These are phyloP conservation scores for Cryphonectria naterciae DNA, from an alignment of 2,329 filamentous ascomycete species.

Conservation along the genomic window DNA sequence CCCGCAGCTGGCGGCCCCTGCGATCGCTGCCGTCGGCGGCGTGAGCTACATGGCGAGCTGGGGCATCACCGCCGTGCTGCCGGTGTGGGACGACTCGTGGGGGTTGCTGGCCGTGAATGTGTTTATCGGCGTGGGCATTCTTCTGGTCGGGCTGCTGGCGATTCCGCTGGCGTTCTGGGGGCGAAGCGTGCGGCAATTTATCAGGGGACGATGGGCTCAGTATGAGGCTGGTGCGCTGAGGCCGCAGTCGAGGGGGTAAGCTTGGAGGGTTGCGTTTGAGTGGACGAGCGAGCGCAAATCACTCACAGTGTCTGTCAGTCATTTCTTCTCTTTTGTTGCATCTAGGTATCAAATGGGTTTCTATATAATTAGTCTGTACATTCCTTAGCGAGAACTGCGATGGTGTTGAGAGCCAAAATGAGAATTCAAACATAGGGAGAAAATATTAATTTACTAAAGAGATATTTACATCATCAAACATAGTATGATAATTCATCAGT, in stretches of 20 bases:
- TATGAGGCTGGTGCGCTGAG: constrained; percentile 34
- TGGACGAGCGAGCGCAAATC: neutral
- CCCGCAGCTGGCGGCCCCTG: constrained; percentile 35
- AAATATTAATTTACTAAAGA: neutral
- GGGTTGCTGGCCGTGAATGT: constrained; percentile 26
- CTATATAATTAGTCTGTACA: neutral
- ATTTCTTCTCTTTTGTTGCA: neutral
- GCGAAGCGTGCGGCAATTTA: constrained; percentile 34
- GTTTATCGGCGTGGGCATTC: constrained; percentile 27
- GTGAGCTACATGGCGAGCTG: constrained; percentile 31
- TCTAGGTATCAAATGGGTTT: neutral
- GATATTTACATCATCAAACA: neutral
- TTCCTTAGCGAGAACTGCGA: neutral
- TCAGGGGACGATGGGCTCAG: constrained; percentile 32
- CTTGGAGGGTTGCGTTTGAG: constrained; percentile 1
- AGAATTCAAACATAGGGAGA: neutral
- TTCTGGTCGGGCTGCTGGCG: constrained; percentile 32
- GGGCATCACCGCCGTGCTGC: constrained; percentile 29
- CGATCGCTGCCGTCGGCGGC: constrained; percentile 31
- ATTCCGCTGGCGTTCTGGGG: constrained; percentile 37
- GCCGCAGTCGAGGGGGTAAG: constrained; percentile 30
- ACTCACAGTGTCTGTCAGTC: neutral
- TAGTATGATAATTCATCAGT: neutral
- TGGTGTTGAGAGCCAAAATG: neutral
- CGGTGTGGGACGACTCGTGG: constrained; percentile 25